Evolutionary conservation across 352 stramenopile species (phyloP), one percentile per base, ranked within the genome.

Genomic region (Phytophthora multivora): DNA sequence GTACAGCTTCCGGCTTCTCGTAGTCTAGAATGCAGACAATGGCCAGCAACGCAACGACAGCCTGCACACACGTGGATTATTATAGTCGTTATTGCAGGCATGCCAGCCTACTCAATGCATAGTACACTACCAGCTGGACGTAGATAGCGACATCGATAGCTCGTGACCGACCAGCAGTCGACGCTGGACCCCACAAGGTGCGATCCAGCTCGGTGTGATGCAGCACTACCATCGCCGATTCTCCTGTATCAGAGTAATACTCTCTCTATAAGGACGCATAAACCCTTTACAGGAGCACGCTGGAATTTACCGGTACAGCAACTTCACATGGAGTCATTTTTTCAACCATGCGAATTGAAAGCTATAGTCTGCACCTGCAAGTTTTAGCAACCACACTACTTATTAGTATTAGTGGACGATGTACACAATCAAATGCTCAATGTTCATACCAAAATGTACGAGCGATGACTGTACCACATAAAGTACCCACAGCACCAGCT

Each of bases 171-270:
- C 79, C 80, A 8, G 57, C 25, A 45, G 69, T 72, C 15, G 71
- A 60, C 23, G 80, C 63, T 4, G 73, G 70, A 0, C 80, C 80
- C 80, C 83, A 92, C 13, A 92, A 67, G 25, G 73, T 77, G 21
- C 77, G 71, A 49, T 89, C 77, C 41, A 92, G 71, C 18, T 72
- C 62, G 33, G 88, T 71, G 36, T 92, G 80, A 18, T 86, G 66
- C 38, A 89, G 51, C 50, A 90, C 79, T 30, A 90, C 83, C 83
- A 92, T 91, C 33, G 21, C 21, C 21, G 0, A 23, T n/a, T n/a
- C 21, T 23, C 21, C 21, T 2, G 21, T 4, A 2, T 4, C 21
- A 23, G 21, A 23, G 21, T 23, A 23, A 23, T 23, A 23, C 21
- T 33, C 28, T 33, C 36, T 49, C 21, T 41, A 48, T 57, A 36